Base-by-base conservation (phyloP, 2,329 filamentous ascomycete species). In the Paracorniculantispora psalliotae region DNA sequence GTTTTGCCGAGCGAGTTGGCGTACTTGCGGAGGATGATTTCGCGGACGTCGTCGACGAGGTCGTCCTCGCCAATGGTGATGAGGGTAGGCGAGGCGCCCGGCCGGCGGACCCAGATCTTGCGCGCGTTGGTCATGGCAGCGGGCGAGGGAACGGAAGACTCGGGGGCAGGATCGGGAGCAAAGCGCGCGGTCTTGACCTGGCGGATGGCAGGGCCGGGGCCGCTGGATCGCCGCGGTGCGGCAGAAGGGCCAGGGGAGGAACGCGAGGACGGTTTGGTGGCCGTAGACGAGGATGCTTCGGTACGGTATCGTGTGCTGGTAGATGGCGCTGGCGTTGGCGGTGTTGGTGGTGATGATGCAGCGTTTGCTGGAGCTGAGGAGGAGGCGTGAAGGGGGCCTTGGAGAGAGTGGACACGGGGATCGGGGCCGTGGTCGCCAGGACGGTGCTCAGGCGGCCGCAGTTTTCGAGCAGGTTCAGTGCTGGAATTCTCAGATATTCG, bases 41-140 rank as follows among this genome's bases (percentile, higher is more conserved):
- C 94, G 66, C 93, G 89, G 62, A 96, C 88, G 74, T 97, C 93
- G 72, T 99, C 94, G 59, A 97, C 92, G 66, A 97, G 77, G 69
- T 96, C 92, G 67, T 96, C 91, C 68, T 96, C 90, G 66, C 85
- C 82, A 67, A 96, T 89, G 61, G 88, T 86, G 58, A 99, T 88
- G 67, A 94, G 80, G 15, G 94, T 99, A 41, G 93, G 86, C 59
- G 93, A 97, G 61, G 87, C 90, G 64, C 88, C 83, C 21, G 90
- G 89, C 67, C 93, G 84, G 78, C 89, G 94, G 70, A 97, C 93
- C 94, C 94, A 99, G 67, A 97, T 87, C 80, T 96, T 97, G 71
- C 91, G 83, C 60, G 81, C 85, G 64, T 83, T 35, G 10, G 21
- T 75, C 84, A 87, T 87, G 57, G 57, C n/a, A n/a, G 57, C 35